A percentile compares a stretch with the other conserved stretches of the same genome.
Conservation (phyloP, 306 rosid species). For the Lathyrus aphaca region DNA sequence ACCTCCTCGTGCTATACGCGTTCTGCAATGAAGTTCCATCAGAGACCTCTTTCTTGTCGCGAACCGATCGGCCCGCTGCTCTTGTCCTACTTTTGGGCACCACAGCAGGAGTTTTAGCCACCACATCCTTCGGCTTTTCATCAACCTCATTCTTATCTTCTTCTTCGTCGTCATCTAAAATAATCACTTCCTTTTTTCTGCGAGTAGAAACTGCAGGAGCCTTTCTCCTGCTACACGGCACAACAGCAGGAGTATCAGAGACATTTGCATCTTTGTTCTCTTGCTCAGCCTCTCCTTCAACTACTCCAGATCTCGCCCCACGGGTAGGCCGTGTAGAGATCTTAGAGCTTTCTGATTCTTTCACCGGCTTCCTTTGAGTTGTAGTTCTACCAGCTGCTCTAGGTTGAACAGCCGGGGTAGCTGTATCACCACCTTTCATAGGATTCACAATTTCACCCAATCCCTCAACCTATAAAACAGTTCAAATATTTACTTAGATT, state of each 20-base stretch:
- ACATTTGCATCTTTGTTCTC: conserved; percentile 49
- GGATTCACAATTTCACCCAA: conserved; percentile 61
- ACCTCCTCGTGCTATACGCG: conserved; percentile 66
- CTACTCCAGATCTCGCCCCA: conserved; percentile 25
- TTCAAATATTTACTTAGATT: neutral
- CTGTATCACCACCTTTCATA: conserved; percentile 37
- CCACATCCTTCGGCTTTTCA: conserved; percentile 36
- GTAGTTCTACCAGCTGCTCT: conserved; percentile 56
- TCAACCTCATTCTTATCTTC: conserved; percentile 27
- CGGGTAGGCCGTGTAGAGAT: conserved; percentile 43
- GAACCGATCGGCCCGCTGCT: conserved; percentile 43
- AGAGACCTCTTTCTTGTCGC: conserved; percentile 35
- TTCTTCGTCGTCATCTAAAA: conserved; percentile 8
- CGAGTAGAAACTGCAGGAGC: conserved; percentile 41
- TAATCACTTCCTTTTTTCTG: conserved; percentile 46
- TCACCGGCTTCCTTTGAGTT: conserved; percentile 48
- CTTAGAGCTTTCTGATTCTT: conserved; percentile 45
- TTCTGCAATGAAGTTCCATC: conserved; percentile 43
- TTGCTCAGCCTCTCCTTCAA: conserved; percentile 41
- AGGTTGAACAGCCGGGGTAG: conserved; percentile 42
- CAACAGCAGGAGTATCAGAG: conserved; percentile 39
- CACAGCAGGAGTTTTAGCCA: conserved; percentile 55
- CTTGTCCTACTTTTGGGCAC: conserved; percentile 46
- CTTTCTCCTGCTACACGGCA: conserved; percentile 38
- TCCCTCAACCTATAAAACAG: conserved; percentile 75